Evolutionary conservation across 495 filamentous ascomycete species (phyloP), one percentile per base, ranked within the genome.

Genomic region (Xylaria telfairii): DNA sequence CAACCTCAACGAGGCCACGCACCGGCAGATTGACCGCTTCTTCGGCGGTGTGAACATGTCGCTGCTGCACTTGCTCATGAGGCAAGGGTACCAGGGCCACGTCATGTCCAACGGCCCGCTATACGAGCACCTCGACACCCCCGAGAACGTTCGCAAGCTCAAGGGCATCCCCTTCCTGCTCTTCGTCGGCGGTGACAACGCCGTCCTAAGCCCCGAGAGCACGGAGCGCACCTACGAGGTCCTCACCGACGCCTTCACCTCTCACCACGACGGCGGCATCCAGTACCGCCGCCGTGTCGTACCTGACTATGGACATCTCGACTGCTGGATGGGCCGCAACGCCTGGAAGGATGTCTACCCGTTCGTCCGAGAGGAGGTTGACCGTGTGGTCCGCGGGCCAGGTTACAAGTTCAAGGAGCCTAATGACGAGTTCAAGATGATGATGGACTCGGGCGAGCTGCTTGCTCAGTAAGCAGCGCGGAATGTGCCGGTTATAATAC

Each of bases 231-330:
- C 86, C 26, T 91, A 89, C 71, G 84, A 87, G 75, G 73, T 86
- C 56, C 80, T 91, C 41, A 83, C 85, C 49, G 80, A 88, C 30
- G 73, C 72, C 19, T 90, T 92, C 77, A 86, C 87, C 0, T 73
- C 76, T 7, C 68, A 71, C 4, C 44, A 73, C 4, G 41, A 53
- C 17, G 70, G 71, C n/a, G 81, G 79, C 51, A 75, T 81, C 19
- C 65, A 81, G 59, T 91, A 91, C 76, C 80, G 80, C 47, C 78
- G 89, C 21, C 73, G 81, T 26, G 82, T 90, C 8, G 84, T 90
- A 9, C 83, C 87, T 9, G 86, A 87, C n/a, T 90, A 91, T 68
- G 90, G 90, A 30, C 90, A 92, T 74, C 75, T 92, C 64, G 90
- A 92, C 79, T 84, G 83, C 61, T 91, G 90, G 87, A 89, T 92